Conservation (phyloP, 257 asterid genomes). For the Nicotiana undulata region DNA sequence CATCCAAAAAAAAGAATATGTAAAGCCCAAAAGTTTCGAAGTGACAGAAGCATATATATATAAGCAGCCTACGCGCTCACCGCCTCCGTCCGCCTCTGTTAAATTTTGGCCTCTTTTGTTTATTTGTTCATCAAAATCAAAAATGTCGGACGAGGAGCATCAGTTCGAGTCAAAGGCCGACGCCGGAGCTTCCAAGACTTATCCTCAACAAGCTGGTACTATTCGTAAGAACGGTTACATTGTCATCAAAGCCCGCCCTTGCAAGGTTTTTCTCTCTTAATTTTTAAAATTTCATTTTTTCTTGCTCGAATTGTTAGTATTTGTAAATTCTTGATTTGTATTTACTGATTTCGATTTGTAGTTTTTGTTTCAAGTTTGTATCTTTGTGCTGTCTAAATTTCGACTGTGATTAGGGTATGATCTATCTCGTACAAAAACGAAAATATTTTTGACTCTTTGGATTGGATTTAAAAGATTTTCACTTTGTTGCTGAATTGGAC, state of each 20-base stretch:
- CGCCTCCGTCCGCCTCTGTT: too few species aligned
- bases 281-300: background rate
- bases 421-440: too few species aligned
- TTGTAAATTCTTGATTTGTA: background rate
- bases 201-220: conserved; percentile 66
- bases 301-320: background rate
- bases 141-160: conserved; percentile 69
- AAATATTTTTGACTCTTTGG: background rate
- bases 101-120: background rate
- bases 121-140: background rate
- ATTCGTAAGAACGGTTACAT: conserved; percentile 58
- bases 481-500: background rate
- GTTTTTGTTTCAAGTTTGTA: too few species aligned
- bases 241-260: conserved; percentile 52
- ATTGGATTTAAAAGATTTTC: background rate
- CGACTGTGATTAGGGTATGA: too few species aligned
- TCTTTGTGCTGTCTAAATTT: too few species aligned
- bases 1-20: background rate
- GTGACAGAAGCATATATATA: background rate
- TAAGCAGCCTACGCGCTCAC: background rate
- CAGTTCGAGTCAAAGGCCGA: conserved; percentile 62
- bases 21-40: background rate
- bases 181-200: conserved; percentile 66
- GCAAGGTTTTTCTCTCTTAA: conserved; percentile 34
- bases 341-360: too few species aligned